Evolutionary conservation across 805 yeast genomes (phyloP).

Genomic region (Wickerhamiella spandovensis): DNA sequence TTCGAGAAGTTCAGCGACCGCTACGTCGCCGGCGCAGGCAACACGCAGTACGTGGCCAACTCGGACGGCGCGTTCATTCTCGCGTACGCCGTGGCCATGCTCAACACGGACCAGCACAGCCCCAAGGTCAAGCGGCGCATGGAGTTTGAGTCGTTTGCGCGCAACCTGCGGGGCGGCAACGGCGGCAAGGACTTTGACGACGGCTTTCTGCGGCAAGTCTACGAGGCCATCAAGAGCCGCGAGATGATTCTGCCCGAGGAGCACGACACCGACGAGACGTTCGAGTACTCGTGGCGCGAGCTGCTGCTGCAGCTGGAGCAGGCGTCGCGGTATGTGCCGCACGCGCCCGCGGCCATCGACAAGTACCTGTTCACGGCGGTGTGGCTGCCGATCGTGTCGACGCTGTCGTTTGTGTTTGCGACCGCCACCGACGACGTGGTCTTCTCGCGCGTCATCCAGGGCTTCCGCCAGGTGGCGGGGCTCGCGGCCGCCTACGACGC

Average conservation of each 20-base stretch:
- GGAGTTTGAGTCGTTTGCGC: slow-evolving; percentile 71
- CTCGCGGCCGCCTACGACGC: slow-evolving; percentile 57
- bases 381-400: slow-evolving; percentile 52
- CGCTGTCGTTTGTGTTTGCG: slow-evolving; percentile 65
- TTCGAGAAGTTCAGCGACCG: slow-evolving; percentile 76
- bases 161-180: slow-evolving; percentile 69
- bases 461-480: slow-evolving; percentile 71
- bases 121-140: slow-evolving; percentile 87
- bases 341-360: slow-evolving; percentile 39
- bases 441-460: slow-evolving; percentile 73
- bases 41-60: slow-evolving; percentile 34
- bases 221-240: slow-evolving; percentile 61
- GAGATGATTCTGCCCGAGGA: slow-evolving; percentile 98
- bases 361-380: slow-evolving; percentile 51
- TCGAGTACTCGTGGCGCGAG: slow-evolving; percentile 52
- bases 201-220: slow-evolving; percentile 75
- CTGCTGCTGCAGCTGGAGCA: slow-evolving; percentile 17
- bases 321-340: slow-evolving; percentile 15
- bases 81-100: slow-evolving; percentile 83
- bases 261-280: slow-evolving; percentile 85
- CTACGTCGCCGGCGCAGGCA: slow-evolving; percentile 53
- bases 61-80: slow-evolving; percentile 79
- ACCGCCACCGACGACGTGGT: slow-evolving; percentile 86
- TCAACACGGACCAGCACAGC: slow-evolving; percentile 86
- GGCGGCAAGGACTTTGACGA: slow-evolving; percentile 62